phyloP scores from a whole-genome alignment of 2,329 filamentous ascomycete species.

The Colletotrichum sp. region DNA sequence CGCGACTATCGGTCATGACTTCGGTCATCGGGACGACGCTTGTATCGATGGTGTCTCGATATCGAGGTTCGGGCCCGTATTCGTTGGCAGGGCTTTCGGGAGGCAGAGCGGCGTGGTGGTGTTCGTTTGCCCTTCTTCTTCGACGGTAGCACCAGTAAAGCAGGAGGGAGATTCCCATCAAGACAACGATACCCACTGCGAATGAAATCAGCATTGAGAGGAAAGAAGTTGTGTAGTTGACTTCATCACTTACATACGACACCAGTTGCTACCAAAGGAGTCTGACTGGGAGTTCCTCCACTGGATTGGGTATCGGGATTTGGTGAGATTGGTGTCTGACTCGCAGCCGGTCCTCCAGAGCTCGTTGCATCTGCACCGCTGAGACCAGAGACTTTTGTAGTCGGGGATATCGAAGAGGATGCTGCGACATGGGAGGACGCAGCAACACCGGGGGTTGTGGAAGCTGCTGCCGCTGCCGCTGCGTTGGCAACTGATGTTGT shows the following conservation, averaged over 20 bases:
- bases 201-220: not conserved
- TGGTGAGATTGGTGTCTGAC: not conserved
- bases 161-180: conserved; percentile 7
- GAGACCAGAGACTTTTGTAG: not conserved
- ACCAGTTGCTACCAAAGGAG: conserved; percentile 6
- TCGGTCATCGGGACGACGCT: not conserved
- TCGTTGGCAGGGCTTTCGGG: not conserved
- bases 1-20: not conserved
- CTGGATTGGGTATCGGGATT: not conserved
- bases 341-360: not conserved
- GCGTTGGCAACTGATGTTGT: not conserved
- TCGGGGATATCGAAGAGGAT: not conserved
- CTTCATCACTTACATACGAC: not conserved
- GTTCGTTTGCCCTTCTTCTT: not conserved
- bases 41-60: not conserved
- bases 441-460: not conserved
- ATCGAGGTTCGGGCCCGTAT: not conserved
- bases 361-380: not conserved
- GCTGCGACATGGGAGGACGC: not conserved
- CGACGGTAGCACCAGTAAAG: conserved; percentile 14
- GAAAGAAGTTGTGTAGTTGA: not conserved
- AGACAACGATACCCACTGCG: not conserved
- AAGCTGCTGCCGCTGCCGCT: not conserved
- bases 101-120: not conserved
- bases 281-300: not conserved